These are phyloP conservation scores for Cucumis sativus DNA, from an alignment of 306 rosid species.

Conservation along the genomic window DNA sequence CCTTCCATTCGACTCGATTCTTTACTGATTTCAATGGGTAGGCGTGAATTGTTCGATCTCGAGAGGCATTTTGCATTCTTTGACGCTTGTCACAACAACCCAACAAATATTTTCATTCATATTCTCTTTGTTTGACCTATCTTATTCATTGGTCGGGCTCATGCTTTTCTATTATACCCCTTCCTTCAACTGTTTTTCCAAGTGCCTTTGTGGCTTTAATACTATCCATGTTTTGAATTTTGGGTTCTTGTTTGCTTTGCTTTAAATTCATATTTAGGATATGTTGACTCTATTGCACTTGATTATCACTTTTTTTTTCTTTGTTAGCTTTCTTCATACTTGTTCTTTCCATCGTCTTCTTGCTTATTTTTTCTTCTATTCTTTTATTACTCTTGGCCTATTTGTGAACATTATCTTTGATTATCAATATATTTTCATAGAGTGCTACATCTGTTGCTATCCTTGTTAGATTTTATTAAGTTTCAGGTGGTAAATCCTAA, in stretches of 20 bases:
- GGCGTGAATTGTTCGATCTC: slow-evolving; percentile 48
- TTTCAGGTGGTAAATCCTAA: too few species aligned
- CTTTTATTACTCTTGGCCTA: too few species aligned
- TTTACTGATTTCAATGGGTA: slow-evolving; percentile 18
- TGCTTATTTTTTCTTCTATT: too few species aligned
- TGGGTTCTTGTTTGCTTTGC: slow-evolving; percentile 39
- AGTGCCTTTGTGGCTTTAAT: slow-evolving; percentile 23
- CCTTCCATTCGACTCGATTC: neutral
- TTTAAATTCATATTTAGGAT: too few species aligned
- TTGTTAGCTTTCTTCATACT: too few species aligned
- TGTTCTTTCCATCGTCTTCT: too few species aligned
- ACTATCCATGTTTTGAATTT: slow-evolving; percentile 39
- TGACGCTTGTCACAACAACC: slow-evolving; percentile 68
- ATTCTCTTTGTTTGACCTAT: slow-evolving; percentile 72
- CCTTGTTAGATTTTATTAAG: too few species aligned
- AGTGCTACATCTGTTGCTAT: too few species aligned
- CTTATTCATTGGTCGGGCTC: slow-evolving; percentile 50
- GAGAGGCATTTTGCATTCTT: slow-evolving; percentile 66
- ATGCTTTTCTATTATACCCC: slow-evolving; percentile 54
- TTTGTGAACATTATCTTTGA: too few species aligned
- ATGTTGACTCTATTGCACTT: too few species aligned
- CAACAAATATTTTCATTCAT: slow-evolving; percentile 50
- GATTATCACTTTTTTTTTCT: too few species aligned
- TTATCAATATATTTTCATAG: too few species aligned
- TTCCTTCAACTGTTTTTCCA: slow-evolving; percentile 29